These are phyloP conservation scores for Dichotomocladium elegans DNA, from an alignment of 371 early-diverging fungal species.

Conservation along the genomic window DNA sequence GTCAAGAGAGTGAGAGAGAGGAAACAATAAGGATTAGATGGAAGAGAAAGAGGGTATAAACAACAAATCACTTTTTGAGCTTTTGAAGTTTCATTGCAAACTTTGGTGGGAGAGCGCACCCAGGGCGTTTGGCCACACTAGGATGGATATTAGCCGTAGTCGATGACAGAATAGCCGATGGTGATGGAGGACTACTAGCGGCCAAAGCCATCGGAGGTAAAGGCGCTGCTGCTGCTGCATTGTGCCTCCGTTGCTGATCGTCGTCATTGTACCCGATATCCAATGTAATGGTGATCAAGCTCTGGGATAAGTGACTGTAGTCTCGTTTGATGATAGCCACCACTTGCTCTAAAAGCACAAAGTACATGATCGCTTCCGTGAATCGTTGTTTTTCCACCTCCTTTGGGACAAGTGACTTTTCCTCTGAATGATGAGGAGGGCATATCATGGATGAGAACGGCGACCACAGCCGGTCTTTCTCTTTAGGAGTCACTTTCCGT, in stretches of 20 bases:
- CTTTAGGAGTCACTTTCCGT: constrained; percentile 44
- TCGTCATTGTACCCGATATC: constrained; percentile 55
- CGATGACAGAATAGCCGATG: not conserved
- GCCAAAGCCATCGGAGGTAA: no score
- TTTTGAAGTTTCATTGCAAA: constrained; percentile 50
- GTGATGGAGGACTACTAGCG: not conserved
- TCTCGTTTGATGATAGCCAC: constrained; percentile 58
- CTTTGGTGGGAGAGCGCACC: constrained; percentile 45
- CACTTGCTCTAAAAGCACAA: constrained; percentile 63
- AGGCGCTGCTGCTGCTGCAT: no score
- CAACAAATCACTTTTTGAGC: constrained; percentile 8
- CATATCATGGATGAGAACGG: constrained; percentile 66
- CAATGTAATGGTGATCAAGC: constrained; percentile 64
- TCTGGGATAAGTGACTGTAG: constrained; percentile 60
- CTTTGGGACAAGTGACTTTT: constrained; percentile 7
- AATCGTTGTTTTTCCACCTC: constrained; percentile 45
- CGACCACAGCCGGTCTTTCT: constrained; percentile 72
- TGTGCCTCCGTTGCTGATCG: constrained; percentile 1
- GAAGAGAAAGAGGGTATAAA: no score
- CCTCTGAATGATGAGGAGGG: constrained; percentile 18
- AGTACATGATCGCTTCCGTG: constrained; percentile 52
- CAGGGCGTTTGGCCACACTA: constrained; percentile 13
- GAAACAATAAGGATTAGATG: no score
- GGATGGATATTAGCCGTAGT: not conserved
- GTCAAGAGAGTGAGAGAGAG: not conserved